Evolutionary conservation across 148 eudicot species (phyloP), one percentile per base, ranked within the genome.

Genomic region (Vaccinium corymbosum): DNA sequence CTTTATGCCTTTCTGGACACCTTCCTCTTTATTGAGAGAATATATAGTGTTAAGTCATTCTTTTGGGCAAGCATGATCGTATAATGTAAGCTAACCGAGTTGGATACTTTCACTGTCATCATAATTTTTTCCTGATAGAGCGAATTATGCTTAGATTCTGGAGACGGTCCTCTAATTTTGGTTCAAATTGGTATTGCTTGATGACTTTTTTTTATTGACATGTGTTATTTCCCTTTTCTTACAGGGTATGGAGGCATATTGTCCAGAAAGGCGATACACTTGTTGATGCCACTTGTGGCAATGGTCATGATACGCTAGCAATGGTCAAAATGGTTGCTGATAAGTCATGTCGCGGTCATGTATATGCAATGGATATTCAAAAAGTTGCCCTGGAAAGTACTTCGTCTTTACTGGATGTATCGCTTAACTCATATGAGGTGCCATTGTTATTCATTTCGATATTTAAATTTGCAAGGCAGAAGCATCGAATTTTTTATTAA

Each of bases 231-330:
- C 17, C 17, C 35, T 84, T 78, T 46, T 27, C 48, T 81, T 84
- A 27, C 29, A 96, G 98, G 81, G 87, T 94, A 29, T 96, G 98
- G 98, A 90, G 87, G 84, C 88, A 89, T 82, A 88, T 96, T 19
- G 85, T 94, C 80, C 89, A 78, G 79, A 92, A 91, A 76, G 98
- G 98, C 59, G 98, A 93, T 85, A 82, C 83, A 66, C 95, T 92
- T 81, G 85, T 96, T 77, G 98, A 96, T 89, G 98, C 98, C 84
- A 96, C 98, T 81, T 96, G 98, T 87, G 98, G 98, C 83, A 96
- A 94, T 84, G 98, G 98, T 77, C 80, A 92, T 87, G 98, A 96
- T 86, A 96, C 98, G 48, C 86, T 96, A 85, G 98, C 95, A 77
- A 85, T 96, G 93, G 84, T 88, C 35, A 90, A 91, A 66, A 83